Evolutionary conservation across 2,329 filamentous ascomycete species (phyloP), one percentile per base, ranked within the genome.

Genomic region (Diatrype stigma): DNA sequence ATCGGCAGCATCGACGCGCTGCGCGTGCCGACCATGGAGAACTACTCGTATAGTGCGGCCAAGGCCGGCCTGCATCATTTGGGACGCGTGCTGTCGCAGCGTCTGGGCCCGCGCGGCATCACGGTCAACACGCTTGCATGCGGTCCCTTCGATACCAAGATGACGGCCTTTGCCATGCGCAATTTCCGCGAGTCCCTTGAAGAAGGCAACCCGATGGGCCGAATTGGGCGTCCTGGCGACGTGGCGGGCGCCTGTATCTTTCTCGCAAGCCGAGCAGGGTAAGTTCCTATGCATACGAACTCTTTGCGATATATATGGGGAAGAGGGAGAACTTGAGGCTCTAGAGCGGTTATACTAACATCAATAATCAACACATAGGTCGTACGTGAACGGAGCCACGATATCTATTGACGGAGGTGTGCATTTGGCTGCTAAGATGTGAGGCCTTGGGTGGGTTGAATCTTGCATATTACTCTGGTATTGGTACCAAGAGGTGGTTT

Each of bases 231-330:
- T 17, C 79, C 84, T 1, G 71, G 84, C 63, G 87, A 91, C 66
- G 83, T 89, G 3, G 86, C 86, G 0, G 87, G 87, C 0, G 78
- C 86, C 11, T 89, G 86, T 64, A 68, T 91, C 50, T 91, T 86
- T 68, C 67, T 91, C 63, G 76, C 78, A 37, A 87, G 85, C 60
- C 73, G 79, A 49, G 87, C 87, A 1, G 87, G 87, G 67, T 72
- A 56, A 66, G 69, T 63, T 42, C 10, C 17, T n/a, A 14, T n/a
- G 12, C n/a, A 16, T 14, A n/a, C n/a, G n/a, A n/a, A n/a, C n/a
- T 28, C 23, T 3, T 49, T 37, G 19, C n/a, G 19, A 21, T 50
- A n/a, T n/a, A n/a, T n/a, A n/a, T n/a, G n/a, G n/a, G n/a, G n/a
- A n/a, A n/a, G n/a, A n/a, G n/a, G n/a, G n/a, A n/a, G n/a, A n/a